phyloP scores from a whole-genome alignment of 192 early-diverging fungal species.

The Funneliformis mosseae region DNA sequence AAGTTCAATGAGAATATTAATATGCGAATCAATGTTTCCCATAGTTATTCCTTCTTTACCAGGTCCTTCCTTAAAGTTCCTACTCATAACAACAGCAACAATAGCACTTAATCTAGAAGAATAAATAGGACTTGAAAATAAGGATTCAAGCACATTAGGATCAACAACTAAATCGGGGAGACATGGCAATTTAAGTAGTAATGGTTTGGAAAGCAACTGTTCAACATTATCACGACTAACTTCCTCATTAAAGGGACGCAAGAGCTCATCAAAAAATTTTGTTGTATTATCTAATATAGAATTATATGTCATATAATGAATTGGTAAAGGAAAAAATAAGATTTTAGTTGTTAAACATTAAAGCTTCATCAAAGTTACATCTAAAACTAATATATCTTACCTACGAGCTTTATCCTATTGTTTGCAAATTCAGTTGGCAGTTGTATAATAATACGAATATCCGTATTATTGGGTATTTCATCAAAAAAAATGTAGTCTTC shows the following conservation, averaged over 20 bases:
- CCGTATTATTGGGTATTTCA: too few relatives aligned
- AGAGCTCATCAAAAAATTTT: background rate
- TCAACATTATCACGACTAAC: conserved; percentile 1
- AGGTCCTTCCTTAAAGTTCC: too few relatives aligned
- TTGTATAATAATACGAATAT: too few relatives aligned
- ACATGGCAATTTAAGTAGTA: conserved; percentile 2
- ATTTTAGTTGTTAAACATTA: too few relatives aligned
- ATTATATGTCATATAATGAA: background rate
- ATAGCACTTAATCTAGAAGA: too few relatives aligned
- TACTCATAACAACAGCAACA: too few relatives aligned
- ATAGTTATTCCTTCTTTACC: too few relatives aligned
- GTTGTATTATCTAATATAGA: background rate
- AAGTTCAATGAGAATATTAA: too few relatives aligned
- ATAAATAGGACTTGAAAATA: background rate
- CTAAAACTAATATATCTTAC: background rate
- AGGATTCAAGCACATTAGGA: background rate
- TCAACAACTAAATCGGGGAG: background rate
- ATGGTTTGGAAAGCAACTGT: background rate
- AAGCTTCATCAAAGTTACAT: background rate
- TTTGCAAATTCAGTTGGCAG: background rate
- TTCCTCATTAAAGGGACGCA: background rate
- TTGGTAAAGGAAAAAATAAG: background rate
- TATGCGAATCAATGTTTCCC: too few relatives aligned
- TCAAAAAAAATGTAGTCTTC: too few relatives aligned
- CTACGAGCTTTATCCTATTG: background rate